Evolutionary conservation across 176 grass and related monocot species (phyloP).

Genomic region (Luzula sylvatica): DNA sequence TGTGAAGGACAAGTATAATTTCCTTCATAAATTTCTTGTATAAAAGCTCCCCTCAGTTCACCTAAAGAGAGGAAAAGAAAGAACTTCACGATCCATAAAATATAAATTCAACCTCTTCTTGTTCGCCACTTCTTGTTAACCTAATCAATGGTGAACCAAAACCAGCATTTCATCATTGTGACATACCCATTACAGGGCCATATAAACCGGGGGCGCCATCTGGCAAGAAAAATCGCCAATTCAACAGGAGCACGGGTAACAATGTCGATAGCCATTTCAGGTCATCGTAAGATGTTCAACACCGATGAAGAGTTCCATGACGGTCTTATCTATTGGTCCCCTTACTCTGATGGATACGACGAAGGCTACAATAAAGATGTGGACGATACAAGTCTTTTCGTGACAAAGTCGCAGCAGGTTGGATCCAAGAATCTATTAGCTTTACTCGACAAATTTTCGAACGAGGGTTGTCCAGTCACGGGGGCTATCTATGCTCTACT

Average conservation of each 20-base stretch:
- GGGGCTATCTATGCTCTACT: constrained; percentile 35
- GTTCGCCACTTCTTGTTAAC: too few species aligned
- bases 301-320: constrained; percentile 21
- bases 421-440: constrained; percentile 23
- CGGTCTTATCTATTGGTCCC: constrained; percentile 22
- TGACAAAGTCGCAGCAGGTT: not conserved
- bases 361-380: constrained; percentile 12
- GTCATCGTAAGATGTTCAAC: constrained; percentile 38
- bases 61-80: too few species aligned
- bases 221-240: constrained; percentile 27
- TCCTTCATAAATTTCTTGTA: too few species aligned
- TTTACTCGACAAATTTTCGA: constrained; percentile 23
- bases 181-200: constrained; percentile 46
- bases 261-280: constrained; percentile 39
- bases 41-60: too few species aligned
- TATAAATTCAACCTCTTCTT: too few species aligned
- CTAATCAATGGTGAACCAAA: not conserved
- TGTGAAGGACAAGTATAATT: too few species aligned
- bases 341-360: constrained; percentile 53
- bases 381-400: constrained; percentile 13
- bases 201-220: constrained; percentile 57
- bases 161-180: constrained; percentile 47
- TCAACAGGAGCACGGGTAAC: constrained; percentile 31
- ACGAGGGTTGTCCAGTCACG: constrained; percentile 20
- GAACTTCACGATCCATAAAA: too few species aligned